Evolutionary conservation across 1,284 basidiomycete species (phyloP), one percentile per base, ranked within the genome.

Genomic region (Apiotrichum domesticum): DNA sequence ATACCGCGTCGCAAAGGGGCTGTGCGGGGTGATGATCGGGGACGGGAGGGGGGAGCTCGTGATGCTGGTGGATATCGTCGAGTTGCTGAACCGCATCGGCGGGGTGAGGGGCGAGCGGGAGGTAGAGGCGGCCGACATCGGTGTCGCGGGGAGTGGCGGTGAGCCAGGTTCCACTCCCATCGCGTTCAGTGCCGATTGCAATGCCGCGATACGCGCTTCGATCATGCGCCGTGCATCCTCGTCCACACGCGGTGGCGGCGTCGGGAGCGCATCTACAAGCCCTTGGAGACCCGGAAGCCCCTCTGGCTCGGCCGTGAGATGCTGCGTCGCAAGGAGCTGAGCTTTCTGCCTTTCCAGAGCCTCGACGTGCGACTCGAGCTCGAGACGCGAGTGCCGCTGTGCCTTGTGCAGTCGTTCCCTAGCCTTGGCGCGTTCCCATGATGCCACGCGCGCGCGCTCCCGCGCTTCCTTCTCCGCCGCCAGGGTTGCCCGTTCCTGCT

Each of bases 211-310:
- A 3, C 61, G 53, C 33, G 61, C 61, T 45, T 62, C 55, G n/a
- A 62, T 53, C 57, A 62, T 59, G 29, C 61, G 55, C 10, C 58
- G 55, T n/a, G 54, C 58, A 32, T 60, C 58, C 39, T 46, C 54
- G 32, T 59, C 58, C n/a, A 39, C 21, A 3, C 35, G 47, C 15
- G 35, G 35, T 10, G 47, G 47, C 21, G 35, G 47, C 3, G 35
- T 49, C 2, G 35, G 47, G 35, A 47, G 46, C 14, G 40, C 14
- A 33, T 51, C 49, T 6, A 42, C 49, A 11, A 51, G 29, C 0
- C 49, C 39, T 14, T 51, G 40, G 49, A 42, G 15, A 9, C 35
- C 29, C 1, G 34, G 6, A 2, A 29, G 48, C 37, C 4, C 7
- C 15, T n/a, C 40, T 7, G 40, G 49, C 13, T 29, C 41, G 13